These are phyloP conservation scores for Globisporangium heterothallicum DNA, from an alignment of 352 stramenopile species.

Conservation along the genomic window DNA sequence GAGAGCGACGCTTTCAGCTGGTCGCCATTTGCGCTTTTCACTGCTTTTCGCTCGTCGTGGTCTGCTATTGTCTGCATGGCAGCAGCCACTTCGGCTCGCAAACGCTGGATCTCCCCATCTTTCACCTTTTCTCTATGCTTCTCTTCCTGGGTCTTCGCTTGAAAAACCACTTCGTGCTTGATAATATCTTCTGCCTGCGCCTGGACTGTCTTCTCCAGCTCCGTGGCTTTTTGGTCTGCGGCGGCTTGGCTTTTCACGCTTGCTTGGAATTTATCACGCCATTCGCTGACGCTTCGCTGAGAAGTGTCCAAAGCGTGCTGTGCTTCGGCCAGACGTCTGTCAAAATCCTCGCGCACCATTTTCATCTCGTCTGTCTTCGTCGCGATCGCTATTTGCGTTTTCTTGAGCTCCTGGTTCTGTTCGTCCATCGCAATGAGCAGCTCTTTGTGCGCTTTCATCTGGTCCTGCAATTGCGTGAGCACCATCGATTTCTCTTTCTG, in stretches of 20 bases:
- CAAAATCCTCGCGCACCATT: constrained; percentile 27
- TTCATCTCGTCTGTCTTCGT: constrained; percentile 46
- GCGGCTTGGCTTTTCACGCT: constrained; percentile 28
- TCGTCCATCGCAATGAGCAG: constrained; percentile 37
- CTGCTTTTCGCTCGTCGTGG: constrained; percentile 10
- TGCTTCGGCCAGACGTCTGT: constrained; percentile 20
- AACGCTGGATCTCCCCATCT: constrained; percentile 38
- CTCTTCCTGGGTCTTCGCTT: constrained; percentile 46
- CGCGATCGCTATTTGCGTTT: constrained; percentile 33
- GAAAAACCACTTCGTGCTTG: constrained; percentile 57
- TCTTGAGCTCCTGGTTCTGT: constrained; percentile 54
- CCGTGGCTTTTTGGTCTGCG: constrained; percentile 25
- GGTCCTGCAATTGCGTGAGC: constrained; percentile 52
- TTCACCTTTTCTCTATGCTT: constrained; percentile 38
- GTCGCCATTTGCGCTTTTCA: constrained; percentile 21
- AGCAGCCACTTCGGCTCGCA: constrained; percentile 24
- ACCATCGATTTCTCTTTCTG: constrained; percentile 59
- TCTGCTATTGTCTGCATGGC: constrained; percentile 21
- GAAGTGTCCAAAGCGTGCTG: constrained; percentile 37
- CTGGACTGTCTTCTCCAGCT: constrained; percentile 44
- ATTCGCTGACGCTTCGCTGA: constrained; percentile 29
- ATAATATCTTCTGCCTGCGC: constrained; percentile 44
- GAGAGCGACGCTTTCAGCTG: constrained; percentile 12
- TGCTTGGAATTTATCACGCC: constrained; percentile 51
- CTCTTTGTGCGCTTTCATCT: constrained; percentile 41